These are phyloP conservation scores for Gigaspora rosea DNA, from an alignment of 192 early-diverging fungal genomes.

Conservation along the genomic window DNA sequence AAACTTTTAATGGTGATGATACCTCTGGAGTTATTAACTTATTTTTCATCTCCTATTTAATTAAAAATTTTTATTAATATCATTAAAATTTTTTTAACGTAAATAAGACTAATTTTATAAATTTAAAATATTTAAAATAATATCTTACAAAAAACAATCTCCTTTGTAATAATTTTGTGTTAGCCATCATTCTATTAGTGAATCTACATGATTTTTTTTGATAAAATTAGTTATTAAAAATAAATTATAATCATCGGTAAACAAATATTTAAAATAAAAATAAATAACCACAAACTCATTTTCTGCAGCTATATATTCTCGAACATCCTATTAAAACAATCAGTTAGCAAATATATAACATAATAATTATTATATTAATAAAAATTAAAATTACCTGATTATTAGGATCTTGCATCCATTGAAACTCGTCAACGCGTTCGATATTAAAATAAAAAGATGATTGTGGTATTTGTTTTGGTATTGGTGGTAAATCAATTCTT, in stretches of 20 bases:
- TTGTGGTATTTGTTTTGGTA: conserved; percentile 45
- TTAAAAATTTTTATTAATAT: background rate
- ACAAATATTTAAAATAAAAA: background rate
- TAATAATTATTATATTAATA: background rate
- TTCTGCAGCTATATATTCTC: conserved; percentile 50
- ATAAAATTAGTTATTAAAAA: background rate
- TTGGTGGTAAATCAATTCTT: conserved; percentile 28
- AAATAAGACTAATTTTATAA: background rate
- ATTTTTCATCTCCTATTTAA: conserved; percentile 56
- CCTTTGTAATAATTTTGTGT: conserved; percentile 15
- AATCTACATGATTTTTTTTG: conserved; percentile 18
- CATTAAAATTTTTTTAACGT: background rate
- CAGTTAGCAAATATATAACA: background rate
- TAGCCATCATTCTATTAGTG: conserved; percentile 32
- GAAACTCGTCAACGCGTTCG: conserved; percentile 50
- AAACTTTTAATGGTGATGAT: conserved; percentile 49
- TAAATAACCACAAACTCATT: conserved; percentile 46
- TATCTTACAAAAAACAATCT: conserved; percentile 20
- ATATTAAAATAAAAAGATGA: conserved; percentile 41
- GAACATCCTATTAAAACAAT: conserved; percentile 39
- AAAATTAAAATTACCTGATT: conserved; percentile 37
- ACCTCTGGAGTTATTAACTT: conserved; percentile 43
- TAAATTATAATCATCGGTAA: background rate
- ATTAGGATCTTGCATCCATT: conserved; percentile 56
- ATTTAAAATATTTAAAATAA: background rate